phyloP scores from a whole-genome alignment of 1,284 basidiomycete genomes.

The Ustilago vetiveriae region DNA sequence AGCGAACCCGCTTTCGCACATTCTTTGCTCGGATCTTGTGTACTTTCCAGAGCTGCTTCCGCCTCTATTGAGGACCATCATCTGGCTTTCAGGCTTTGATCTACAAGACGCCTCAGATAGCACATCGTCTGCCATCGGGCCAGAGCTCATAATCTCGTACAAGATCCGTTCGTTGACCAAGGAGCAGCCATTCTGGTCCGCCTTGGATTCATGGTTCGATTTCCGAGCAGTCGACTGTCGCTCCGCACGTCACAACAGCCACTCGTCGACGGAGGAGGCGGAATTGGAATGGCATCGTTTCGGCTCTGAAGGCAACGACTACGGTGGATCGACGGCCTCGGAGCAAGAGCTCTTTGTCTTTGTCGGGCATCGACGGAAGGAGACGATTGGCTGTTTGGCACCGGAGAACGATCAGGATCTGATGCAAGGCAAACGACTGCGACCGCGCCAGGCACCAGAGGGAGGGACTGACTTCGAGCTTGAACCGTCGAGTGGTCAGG shows the following conservation, averaged over 20 bases:
- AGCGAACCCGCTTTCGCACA: slow-evolving; percentile 45
- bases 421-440: slow-evolving; percentile 49
- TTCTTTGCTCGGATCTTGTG: slow-evolving; percentile 65
- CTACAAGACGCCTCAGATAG: background rate
- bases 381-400: slow-evolving; percentile 38
- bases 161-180: slow-evolving; percentile 80
- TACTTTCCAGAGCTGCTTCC: slow-evolving; percentile 65
- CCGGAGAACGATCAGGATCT: slow-evolving; percentile 44
- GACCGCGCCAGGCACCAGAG: slow-evolving; percentile 20
- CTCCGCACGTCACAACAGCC: background rate
- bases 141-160: slow-evolving; percentile 69
- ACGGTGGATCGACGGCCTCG: slow-evolving; percentile 22
- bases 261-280: background rate
- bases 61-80: slow-evolving; percentile 58
- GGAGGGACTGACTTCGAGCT: slow-evolving; percentile 4
- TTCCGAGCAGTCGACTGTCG: slow-evolving; percentile 72
- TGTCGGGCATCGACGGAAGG: slow-evolving; percentile 43
- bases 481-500: slow-evolving; percentile 25
- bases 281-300: slow-evolving; percentile 31
- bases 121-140: background rate
- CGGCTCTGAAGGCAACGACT: slow-evolving; percentile 18
- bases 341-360: slow-evolving; percentile 58
- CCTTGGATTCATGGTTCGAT: slow-evolving; percentile 82
- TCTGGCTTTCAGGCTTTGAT: slow-evolving; percentile 44
- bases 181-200: slow-evolving; percentile 81